Percentiles rank a stretch among this genome's conserved stretches.
Conservation (phyloP, 129 eudicot genomes). For the Chrysanthemum lavandulifolium region DNA sequence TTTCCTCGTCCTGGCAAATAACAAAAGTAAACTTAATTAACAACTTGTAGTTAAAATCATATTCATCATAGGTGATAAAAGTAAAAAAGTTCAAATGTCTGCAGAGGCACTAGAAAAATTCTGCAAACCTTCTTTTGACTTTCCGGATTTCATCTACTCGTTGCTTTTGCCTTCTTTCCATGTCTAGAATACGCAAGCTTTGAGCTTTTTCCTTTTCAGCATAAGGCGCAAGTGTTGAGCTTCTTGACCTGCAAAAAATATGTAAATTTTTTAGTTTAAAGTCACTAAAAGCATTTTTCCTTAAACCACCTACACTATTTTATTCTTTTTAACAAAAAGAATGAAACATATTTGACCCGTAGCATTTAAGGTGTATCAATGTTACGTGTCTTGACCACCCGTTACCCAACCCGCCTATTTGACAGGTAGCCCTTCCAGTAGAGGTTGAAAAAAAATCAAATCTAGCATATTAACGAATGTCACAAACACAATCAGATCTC, state of each 20-base stretch:
- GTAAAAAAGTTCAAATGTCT: background rate
- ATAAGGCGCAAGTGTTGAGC: slow-evolving; percentile 64
- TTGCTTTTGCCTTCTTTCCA: slow-evolving; percentile 88
- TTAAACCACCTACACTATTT: background rate
- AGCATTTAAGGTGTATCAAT: background rate
- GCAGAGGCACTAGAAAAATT: slow-evolving; percentile 9
- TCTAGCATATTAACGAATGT: background rate
- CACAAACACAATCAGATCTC: background rate
- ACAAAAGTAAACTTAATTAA: background rate
- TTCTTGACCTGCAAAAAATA: slow-evolving; percentile 65
- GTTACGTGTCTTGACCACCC: background rate
- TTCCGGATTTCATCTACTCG: slow-evolving; percentile 89
- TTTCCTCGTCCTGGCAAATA: slow-evolving; percentile 62
- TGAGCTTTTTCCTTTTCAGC: slow-evolving; percentile 72
- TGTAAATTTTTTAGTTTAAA: background rate
- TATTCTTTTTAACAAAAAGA: background rate
- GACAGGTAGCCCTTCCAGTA: background rate
- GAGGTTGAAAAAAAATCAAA: background rate
- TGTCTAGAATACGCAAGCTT: slow-evolving; percentile 63
- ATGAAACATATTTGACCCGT: too few species aligned
- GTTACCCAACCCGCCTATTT: slow-evolving; percentile 12
- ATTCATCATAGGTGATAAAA: background rate
- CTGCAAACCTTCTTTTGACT: slow-evolving; percentile 70
- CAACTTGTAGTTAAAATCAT: background rate
- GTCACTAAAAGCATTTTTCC: background rate